Conservation (phyloP, 352 stramenopile genomes). For the Pythium aphanidermatum region DNA sequence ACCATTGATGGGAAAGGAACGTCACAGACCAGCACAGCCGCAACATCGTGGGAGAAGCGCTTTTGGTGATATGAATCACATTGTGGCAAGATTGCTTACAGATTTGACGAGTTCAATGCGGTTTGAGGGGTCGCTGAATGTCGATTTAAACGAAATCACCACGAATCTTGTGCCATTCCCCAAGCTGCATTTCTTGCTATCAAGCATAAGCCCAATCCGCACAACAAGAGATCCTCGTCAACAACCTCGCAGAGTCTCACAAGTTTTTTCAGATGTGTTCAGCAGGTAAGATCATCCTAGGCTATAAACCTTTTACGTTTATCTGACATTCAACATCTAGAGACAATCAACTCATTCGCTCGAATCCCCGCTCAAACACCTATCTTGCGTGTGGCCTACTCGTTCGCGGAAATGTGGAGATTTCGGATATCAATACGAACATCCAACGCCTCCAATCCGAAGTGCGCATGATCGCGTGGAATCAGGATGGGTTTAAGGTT, state of each 20-base stretch:
- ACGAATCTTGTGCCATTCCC: slow-evolving; percentile 99
- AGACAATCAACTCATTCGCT: slow-evolving; percentile 71
- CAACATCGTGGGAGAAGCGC: slow-evolving; percentile 42
- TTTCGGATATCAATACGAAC: slow-evolving; percentile 87
- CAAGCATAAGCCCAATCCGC: slow-evolving; percentile 66
- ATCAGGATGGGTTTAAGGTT: slow-evolving; percentile 89
- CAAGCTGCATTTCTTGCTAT: slow-evolving; percentile 98
- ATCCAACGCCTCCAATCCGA: slow-evolving; percentile 75
- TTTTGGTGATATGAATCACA: slow-evolving; percentile 98
- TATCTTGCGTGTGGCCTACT: slow-evolving; percentile 86
- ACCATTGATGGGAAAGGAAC: background rate
- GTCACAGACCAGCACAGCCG: background rate
- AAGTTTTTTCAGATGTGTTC: slow-evolving; percentile 70
- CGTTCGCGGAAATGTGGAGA: slow-evolving; percentile 76
- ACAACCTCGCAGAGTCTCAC: slow-evolving; percentile 42
- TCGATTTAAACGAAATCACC: slow-evolving; percentile 99
- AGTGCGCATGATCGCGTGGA: slow-evolving; percentile 89
- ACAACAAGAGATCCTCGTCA: slow-evolving; percentile 36
- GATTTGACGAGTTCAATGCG: slow-evolving; percentile 99
- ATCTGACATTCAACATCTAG: no score
- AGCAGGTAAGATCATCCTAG: slow-evolving; percentile 32
- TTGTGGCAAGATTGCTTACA: slow-evolving; percentile 96
- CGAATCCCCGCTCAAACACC: slow-evolving; percentile 60
- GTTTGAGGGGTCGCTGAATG: slow-evolving; percentile 98
- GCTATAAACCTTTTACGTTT: no score